These are phyloP conservation scores for Fraxinus excelsior DNA, from an alignment of 257 asterid genomes.

Conservation along the genomic window DNA sequence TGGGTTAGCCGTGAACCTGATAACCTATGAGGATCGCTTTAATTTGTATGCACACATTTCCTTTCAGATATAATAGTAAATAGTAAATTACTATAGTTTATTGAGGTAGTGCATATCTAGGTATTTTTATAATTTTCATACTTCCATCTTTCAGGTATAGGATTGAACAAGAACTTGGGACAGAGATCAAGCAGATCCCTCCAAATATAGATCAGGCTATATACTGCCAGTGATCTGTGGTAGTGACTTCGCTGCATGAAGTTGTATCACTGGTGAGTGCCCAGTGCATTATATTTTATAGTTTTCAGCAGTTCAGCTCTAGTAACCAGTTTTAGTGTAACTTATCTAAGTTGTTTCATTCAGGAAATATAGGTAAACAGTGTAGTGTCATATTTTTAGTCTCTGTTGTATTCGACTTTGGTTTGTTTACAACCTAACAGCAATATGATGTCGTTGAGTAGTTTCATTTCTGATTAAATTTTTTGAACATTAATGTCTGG, in stretches of 20 bases:
- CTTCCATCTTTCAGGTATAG: slow-evolving; percentile 33
- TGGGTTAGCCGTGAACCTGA: slow-evolving; percentile 52
- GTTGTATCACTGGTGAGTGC: slow-evolving; percentile 14
- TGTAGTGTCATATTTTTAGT: background rate
- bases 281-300: too few species aligned
- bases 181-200: slow-evolving; percentile 55
- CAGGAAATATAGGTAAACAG: background rate
- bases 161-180: slow-evolving; percentile 60
- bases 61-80: background rate
- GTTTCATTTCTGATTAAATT: background rate
- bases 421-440: background rate
- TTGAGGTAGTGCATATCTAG: background rate
- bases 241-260: slow-evolving; percentile 15
- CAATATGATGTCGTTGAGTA: background rate
- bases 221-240: slow-evolving; percentile 34
- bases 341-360: background rate
- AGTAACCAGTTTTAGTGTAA: background rate
- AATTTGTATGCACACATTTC: slow-evolving; percentile 38
- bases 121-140: background rate
- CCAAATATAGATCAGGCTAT: slow-evolving; percentile 48
- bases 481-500: background rate
- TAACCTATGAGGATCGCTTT: slow-evolving; percentile 51
- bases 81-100: background rate
- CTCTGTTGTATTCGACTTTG: background rate
- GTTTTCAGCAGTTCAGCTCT: background rate